Percentiles rank a stretch among this genome's conserved stretches.
phyloP scores from a whole-genome alignment of 192 early-diverging fungal species.

The Radiomyces spectabilis region DNA sequence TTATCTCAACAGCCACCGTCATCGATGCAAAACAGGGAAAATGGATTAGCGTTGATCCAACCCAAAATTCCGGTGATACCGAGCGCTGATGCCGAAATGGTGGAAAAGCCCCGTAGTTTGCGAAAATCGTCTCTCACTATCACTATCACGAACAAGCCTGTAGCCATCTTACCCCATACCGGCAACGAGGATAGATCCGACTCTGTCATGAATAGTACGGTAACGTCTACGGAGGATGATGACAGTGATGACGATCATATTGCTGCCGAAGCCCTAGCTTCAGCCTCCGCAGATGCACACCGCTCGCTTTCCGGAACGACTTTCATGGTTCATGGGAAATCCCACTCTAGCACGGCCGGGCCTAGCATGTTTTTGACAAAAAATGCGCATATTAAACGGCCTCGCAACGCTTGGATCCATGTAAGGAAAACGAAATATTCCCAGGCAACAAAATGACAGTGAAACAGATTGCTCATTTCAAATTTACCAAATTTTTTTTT shows the following conservation, averaged over 20 bases:
- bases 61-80: background rate
- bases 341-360: background rate
- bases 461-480: background rate
- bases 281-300: constrained; percentile 18
- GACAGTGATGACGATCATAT: background rate
- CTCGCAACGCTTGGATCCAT: constrained; percentile 32
- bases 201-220: no score
- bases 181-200: no score
- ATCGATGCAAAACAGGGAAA: background rate
- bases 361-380: constrained; percentile 27
- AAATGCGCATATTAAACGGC: constrained; percentile 32
- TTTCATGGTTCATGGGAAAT: background rate
- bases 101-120: no score
- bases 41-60: no score
- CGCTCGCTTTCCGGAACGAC: background rate
- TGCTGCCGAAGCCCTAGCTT: constrained; percentile 8
- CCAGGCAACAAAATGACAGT: background rate
- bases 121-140: background rate
- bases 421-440: constrained; percentile 8
- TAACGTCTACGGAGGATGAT: no score
- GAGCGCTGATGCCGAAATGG: background rate
- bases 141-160: background rate
- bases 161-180: background rate
- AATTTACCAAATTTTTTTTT: background rate
- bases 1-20: background rate